Evolutionary conservation across 495 filamentous ascomycete species (phyloP), one percentile per base, ranked within the genome.

Genomic region (Clavariopsis aquatica): DNA sequence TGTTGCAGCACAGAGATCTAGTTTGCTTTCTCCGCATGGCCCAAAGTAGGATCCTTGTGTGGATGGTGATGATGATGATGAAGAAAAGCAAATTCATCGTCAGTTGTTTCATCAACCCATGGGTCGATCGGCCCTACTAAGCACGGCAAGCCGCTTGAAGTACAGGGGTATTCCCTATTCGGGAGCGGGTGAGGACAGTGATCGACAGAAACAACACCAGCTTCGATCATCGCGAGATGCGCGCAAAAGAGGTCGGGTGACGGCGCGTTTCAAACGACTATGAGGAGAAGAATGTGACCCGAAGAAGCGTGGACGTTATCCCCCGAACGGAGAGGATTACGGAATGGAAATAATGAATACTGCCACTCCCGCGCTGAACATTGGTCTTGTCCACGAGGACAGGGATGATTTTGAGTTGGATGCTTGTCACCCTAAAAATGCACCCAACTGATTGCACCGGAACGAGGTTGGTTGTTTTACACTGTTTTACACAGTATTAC

Each of bases 31-130:
- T 34, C 31, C 31, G 31, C 31, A 34, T 34, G 12, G 5, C 12
- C 6, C 31, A 34, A 34, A 5, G 5, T 6, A 6, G 31, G 12
- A 34, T 34, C 31, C 31, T 34, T 34, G 31, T 12, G 31, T 34
- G 31, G 31, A 34, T n/a, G n/a, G n/a, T n/a, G n/a, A n/a, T n/a
- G n/a, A n/a, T n/a, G 13, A 36, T 43, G 38, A 43, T 43, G 38
- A 43, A 43, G 38, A 43, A 43, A 43, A 43, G 38, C 38, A 43
- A n/a, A 43, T 43, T 43, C 38, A n/a, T 43, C 38, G n/a, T 43
- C 9, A 43, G 38, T n/a, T 43, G 38, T 43, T 43, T 43, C 38
- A 43, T 6, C 38, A n/a, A 43, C n/a, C 38, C 38, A 43, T 43
- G 38, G 15, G 38, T 7, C 12, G 38, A 43, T 43, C 38, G 38